Evolutionary conservation across 2,329 filamentous ascomycete species (phyloP), one percentile per base, ranked within the genome.

Genomic region (Apiospora koreana): DNA sequence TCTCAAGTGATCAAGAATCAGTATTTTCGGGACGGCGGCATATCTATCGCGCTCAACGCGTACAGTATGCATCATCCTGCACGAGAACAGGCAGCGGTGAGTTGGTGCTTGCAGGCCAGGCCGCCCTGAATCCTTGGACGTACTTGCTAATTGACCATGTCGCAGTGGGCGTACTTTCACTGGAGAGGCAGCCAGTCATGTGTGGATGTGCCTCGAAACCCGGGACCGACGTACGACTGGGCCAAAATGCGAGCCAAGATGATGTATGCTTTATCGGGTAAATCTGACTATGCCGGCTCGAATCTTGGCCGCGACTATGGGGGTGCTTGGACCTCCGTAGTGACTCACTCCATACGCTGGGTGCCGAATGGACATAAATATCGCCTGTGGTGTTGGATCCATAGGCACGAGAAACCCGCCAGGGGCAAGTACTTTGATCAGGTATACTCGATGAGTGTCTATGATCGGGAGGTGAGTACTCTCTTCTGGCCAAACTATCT

Each of bases 261-360:
- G 50, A 10, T 10, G 2, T 16, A 21, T 18, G 6, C 16, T 18
- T 3, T 1, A 7, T 1, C 1, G 4, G 28, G 41, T 12, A 3
- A 2, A 16, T 4, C 3, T 1, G 14, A 10, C 2, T 12, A 16
- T 12, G 14, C 2, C 41, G 10, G 16, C 28, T 0, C 1, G 16
- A 9, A 25, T 4, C n/a, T 48, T n/a, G 0, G 2, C 1, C 46
- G n/a, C 9, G 50, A 58, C 16, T 1, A 21, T 0, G 2, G 7
- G 2, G 41, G 41, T 16, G 12, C 50, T 9, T 58, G 28, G 18
- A 25, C 50, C 14, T 58, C 50, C 1, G 28, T 58, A 8, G 12
- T 43, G 14, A 12, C 41, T 3, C 3, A 43, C 41, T 3, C 41
- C 12, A 43, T 43, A 4, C 46, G 46, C n/a, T 48, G 46, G 46